Evolutionary conservation across 2,329 filamentous ascomycete genomes (phyloP).

Genomic region (Pseudogymnoascus sp.): DNA sequence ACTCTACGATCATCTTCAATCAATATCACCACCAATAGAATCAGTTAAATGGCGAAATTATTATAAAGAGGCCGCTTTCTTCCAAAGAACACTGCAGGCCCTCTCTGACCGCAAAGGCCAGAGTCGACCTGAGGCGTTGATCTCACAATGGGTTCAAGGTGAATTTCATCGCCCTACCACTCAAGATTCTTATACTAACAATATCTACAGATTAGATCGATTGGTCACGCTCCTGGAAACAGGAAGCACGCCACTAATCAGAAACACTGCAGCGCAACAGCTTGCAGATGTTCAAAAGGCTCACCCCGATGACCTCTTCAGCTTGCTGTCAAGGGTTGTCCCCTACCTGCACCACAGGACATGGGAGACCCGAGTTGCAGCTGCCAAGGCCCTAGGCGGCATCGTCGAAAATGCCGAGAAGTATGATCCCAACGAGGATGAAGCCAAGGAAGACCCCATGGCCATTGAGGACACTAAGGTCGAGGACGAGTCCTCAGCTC

Average conservation of each 20-base stretch:
- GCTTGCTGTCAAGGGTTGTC: constrained; percentile 86
- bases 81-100: neutral
- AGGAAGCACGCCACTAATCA: constrained; percentile 89
- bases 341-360: constrained; percentile 91
- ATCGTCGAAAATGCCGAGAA: constrained; percentile 82
- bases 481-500: constrained; percentile 27
- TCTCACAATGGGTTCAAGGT: constrained; percentile 29
- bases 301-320: constrained; percentile 95
- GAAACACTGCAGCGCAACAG: constrained; percentile 94
- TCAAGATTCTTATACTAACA: constrained; percentile 17
- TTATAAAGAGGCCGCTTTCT: neutral
- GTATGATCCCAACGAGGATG: constrained; percentile 80
- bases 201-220: constrained; percentile 60
- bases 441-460: constrained; percentile 44
- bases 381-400: constrained; percentile 87
- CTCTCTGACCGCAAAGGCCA: constrained; percentile 2
- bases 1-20: neutral
- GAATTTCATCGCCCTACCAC: constrained; percentile 14
- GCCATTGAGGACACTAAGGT: constrained; percentile 36
- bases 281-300: constrained; percentile 96
- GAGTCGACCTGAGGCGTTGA: constrained; percentile 6
- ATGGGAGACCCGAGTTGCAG: constrained; percentile 92
- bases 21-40: neutral
- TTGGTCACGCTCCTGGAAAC: constrained; percentile 94
- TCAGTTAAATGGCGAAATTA: constrained; percentile 5